Base-by-base conservation (phyloP, 495 filamentous ascomycete genomes). In the Lichina pygmaea region DNA sequence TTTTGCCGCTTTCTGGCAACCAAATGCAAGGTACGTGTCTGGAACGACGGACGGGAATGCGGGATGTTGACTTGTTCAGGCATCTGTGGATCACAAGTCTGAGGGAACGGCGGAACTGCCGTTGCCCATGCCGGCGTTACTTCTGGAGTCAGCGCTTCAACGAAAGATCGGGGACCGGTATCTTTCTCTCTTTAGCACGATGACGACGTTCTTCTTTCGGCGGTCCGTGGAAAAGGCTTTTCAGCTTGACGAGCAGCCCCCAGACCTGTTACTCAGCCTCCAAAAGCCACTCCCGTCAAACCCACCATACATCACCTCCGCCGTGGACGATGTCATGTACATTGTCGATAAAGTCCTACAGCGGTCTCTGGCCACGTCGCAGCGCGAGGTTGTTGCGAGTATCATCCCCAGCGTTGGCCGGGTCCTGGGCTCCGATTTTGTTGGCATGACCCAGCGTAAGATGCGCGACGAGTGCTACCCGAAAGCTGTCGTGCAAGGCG, bases 241-340 rank as follows among this genome's bases (percentile, higher is more conserved):
- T 60, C 89, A 95, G 58, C 66, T 97, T n/a, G 91, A 97, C 56
- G 91, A 97, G 59, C 70, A 73, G n/a, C 86, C 89, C 0, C 63
- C 67, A 0, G 82, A 80, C 39, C 64, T 94, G 32, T 77, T 76
- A 4, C 61, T 95, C 34, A 81, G 77, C 52, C 66, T 70, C 12
- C 74, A 66, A 45, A 78, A 66, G 46, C 58, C 75, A 7, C 66
- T 92, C 38, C 61, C 60, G 41, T 63, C 73, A 2, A 82, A 85
- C 53, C 72, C 83, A 8, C 89, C 89, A 8, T 91, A 79, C 52
- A 93, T 97, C 53, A 86, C 85, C 44, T 91, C 85, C 0, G 83
- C 89, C 1, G 86, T 97, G 8, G 89, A 95, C 63, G 89, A 92
- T 59, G 86, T 95, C 46, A 95, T 95, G 91, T 97, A 94, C 62